Conservation (phyloP, 139 green algal species). For the Chlamydomonas urium region DNA sequence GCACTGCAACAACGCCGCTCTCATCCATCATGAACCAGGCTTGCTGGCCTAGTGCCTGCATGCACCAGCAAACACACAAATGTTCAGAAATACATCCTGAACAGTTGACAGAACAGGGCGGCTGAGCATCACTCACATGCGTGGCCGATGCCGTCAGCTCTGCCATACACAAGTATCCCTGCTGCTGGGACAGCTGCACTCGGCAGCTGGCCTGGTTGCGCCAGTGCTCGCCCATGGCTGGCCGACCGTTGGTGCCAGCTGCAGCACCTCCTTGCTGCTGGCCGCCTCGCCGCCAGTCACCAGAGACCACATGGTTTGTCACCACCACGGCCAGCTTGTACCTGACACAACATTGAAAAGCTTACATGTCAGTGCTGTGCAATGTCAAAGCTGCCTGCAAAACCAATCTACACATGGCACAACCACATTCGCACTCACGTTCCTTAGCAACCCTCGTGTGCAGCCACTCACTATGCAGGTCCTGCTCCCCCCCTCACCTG, state of each 20-base stretch:
- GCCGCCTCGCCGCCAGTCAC: not conserved
- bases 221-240: constrained; percentile 11
- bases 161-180: not conserved
- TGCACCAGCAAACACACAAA: too few species aligned
- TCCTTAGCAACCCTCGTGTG: too few species aligned
- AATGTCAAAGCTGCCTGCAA: too few species aligned
- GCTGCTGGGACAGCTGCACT: not conserved
- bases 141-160: not conserved
- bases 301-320: constrained; percentile 8
- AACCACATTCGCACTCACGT: too few species aligned
- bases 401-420: too few species aligned
- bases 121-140: constrained; percentile 14
- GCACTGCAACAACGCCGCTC: too few species aligned
- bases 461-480: too few species aligned
- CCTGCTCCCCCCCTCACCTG: not conserved
- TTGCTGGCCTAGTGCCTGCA: too few species aligned
- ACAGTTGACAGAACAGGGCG: too few species aligned
- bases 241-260: not conserved
- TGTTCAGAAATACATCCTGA: too few species aligned
- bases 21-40: too few species aligned
- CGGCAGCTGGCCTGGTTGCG: constrained; percentile 3
- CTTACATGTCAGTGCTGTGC: too few species aligned
- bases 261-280: not conserved
- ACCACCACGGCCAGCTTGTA: constrained; percentile 12
- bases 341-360: not conserved